Evolutionary conservation across 257 asterid genomes (phyloP).

Genomic region (Eucommia ulmoides): DNA sequence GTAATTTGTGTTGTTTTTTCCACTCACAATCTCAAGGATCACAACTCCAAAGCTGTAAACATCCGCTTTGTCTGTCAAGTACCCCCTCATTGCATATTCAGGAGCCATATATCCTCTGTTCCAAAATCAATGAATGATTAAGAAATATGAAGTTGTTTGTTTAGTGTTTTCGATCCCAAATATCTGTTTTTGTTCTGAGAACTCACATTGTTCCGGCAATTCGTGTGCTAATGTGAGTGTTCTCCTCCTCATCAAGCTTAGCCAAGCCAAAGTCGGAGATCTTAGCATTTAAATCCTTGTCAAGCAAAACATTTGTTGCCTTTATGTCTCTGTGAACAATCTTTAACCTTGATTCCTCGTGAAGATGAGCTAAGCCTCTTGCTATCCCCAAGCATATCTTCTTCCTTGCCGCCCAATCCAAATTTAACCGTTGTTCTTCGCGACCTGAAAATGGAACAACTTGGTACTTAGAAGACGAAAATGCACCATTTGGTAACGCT

Average conservation of each 20-base stretch:
- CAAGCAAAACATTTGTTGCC: constrained; percentile 32
- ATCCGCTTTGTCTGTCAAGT: constrained; percentile 40
- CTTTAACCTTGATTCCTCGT: constrained; percentile 36
- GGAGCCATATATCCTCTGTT: too few relatives aligned
- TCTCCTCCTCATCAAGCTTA: constrained; percentile 34
- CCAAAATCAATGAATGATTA: too few relatives aligned
- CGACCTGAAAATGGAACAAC: too few relatives aligned
- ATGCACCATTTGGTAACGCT: too few relatives aligned
- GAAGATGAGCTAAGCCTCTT: constrained; percentile 34
- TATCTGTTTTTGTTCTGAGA: too few relatives aligned
- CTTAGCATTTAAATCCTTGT: constrained; percentile 31
- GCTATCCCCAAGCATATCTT: constrained; percentile 32
- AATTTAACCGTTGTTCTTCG: constrained; percentile 18
- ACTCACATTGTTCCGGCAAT: constrained; percentile 37
- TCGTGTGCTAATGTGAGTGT: constrained; percentile 41
- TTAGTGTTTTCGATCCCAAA: too few relatives aligned
- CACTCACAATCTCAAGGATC: too few relatives aligned
- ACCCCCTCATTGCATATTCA: too few relatives aligned
- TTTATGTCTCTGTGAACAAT: constrained; percentile 36
- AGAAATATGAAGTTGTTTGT: too few relatives aligned
- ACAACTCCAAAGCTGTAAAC: too few relatives aligned
- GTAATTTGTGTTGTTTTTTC: constrained; percentile 37
- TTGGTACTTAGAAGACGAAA: too few relatives aligned
- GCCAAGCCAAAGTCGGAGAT: constrained; percentile 42
- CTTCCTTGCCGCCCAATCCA: constrained; percentile 29